These are phyloP conservation scores for Pseudocercospora vitis DNA, from an alignment of 2,329 filamentous ascomycete species.

Conservation along the genomic window DNA sequence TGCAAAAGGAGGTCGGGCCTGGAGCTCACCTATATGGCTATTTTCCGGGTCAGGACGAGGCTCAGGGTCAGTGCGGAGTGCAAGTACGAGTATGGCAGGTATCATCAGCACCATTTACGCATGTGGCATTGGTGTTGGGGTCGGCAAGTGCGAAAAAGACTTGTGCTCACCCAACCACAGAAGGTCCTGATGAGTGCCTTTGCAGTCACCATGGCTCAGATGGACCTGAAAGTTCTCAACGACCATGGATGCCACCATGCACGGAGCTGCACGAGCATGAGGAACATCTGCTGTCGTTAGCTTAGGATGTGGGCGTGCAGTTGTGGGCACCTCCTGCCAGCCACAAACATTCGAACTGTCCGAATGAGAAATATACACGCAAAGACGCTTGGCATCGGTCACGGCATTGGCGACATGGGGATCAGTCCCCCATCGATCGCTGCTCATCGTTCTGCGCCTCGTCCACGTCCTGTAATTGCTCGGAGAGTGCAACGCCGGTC, in stretches of 20 bases:
- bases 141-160: background rate
- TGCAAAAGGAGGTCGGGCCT: background rate
- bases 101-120: background rate
- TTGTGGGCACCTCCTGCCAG: background rate
- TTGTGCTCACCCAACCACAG: background rate
- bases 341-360: constrained; percentile 4
- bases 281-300: background rate
- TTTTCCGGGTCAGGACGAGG: background rate
- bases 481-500: too few species aligned
- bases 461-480: too few species aligned
- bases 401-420: too few species aligned
- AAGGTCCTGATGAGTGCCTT: background rate
- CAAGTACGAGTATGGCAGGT: background rate
- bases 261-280: background rate
- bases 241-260: background rate
- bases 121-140: background rate
- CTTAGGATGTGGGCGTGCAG: background rate
- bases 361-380: background rate
- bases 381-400: too few species aligned
- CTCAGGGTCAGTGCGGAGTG: constrained; percentile 2
- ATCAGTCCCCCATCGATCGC: too few species aligned
- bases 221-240: constrained; percentile 4
- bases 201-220: background rate
- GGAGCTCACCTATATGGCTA: constrained; percentile 1
- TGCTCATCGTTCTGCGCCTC: too few species aligned